A percentile compares a stretch with the other conserved stretches of the same genome.
Evolutionary conservation across 345 rosid genomes (phyloP).

Genomic region (Barbarea vulgaris): DNA sequence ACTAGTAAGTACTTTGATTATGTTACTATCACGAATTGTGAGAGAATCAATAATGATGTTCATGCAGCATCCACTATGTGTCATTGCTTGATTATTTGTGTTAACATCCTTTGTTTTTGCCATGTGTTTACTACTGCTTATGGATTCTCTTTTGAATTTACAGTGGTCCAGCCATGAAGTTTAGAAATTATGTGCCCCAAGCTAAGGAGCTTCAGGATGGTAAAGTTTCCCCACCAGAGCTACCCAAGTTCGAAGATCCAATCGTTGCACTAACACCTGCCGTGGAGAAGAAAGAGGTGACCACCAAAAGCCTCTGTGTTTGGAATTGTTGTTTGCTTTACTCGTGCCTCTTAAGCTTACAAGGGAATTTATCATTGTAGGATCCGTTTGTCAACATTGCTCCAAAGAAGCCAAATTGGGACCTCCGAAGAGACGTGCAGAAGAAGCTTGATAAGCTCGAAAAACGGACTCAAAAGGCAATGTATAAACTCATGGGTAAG

Average conservation of each 20-base stretch:
- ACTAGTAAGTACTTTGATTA: background rate
- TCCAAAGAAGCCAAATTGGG: slow-evolving; percentile 99
- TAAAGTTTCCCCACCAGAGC: slow-evolving; percentile 80
- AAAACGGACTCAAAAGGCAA: slow-evolving; percentile 81
- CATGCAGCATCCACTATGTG: background rate
- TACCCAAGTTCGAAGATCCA: slow-evolving; percentile 92
- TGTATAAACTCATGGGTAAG: slow-evolving; percentile 82
- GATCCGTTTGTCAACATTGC: slow-evolving; percentile 96
- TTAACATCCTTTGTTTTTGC: background rate
- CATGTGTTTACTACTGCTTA: slow-evolving; percentile 19
- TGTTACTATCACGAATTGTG: background rate
- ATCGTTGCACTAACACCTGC: slow-evolving; percentile 60
- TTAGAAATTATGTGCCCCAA: slow-evolving; percentile 95
- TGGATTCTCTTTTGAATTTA: slow-evolving; percentile 17
- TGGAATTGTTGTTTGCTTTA: background rate
- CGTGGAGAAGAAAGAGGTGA: slow-evolving; percentile 69
- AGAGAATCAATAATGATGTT: background rate
- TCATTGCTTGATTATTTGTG: background rate
- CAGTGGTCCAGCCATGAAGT: slow-evolving; percentile 77
- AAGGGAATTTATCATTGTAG: slow-evolving; percentile 36
- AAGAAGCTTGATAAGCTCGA: slow-evolving; percentile 97
- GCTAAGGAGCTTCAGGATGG: slow-evolving; percentile 89
- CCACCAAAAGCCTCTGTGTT: background rate
- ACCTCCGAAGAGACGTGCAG: slow-evolving; percentile 88
- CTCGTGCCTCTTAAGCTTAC: slow-evolving; percentile 7